A percentile compares a stretch with the other conserved stretches of the same genome.
Evolutionary conservation across 176 grass and related monocot species (phyloP).

Genomic region (Cenchrus fungigraminus): DNA sequence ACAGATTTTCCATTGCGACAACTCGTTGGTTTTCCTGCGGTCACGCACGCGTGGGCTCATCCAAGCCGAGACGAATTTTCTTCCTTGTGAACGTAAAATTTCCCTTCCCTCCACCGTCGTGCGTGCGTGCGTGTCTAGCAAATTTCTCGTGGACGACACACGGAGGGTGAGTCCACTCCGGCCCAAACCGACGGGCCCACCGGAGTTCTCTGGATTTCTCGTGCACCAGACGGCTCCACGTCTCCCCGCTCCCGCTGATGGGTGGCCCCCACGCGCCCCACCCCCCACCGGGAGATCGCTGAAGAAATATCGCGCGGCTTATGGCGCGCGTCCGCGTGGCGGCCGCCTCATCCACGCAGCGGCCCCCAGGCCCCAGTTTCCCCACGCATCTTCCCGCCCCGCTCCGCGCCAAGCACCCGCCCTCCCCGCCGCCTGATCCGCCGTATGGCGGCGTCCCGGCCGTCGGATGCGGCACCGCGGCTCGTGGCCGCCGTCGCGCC

Average conservation of each 20-base stretch:
- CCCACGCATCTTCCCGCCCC: constrained; percentile 13
- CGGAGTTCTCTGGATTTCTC: background rate
- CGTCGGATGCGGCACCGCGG: constrained; percentile 35
- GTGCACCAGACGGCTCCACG: background rate
- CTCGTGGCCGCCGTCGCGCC: constrained; percentile 36
- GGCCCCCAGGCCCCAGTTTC: background rate
- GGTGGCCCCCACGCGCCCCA: background rate
- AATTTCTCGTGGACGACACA: too few species aligned
- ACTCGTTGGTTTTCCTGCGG: too few species aligned
- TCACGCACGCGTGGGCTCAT: too few species aligned
- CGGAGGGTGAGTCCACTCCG: too few species aligned
- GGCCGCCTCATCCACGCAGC: constrained; percentile 63
- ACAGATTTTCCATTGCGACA: too few species aligned
- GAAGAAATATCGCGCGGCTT: constrained; percentile 57
- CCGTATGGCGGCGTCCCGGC: rapidly evolving
- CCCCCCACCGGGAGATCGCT: constrained; percentile 1
- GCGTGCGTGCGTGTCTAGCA: too few species aligned
- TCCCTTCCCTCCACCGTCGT: too few species aligned
- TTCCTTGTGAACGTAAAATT: too few species aligned
- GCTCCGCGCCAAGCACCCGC: constrained; percentile 39
- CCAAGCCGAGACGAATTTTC: too few species aligned
- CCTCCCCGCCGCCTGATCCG: constrained; percentile 33
- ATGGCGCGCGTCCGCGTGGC: constrained; percentile 69
- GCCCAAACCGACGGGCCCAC: background rate
- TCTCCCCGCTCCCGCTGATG: background rate